phyloP scores from a whole-genome alignment of 2,329 filamentous ascomycete species.

The Colletotrichum trifolii region DNA sequence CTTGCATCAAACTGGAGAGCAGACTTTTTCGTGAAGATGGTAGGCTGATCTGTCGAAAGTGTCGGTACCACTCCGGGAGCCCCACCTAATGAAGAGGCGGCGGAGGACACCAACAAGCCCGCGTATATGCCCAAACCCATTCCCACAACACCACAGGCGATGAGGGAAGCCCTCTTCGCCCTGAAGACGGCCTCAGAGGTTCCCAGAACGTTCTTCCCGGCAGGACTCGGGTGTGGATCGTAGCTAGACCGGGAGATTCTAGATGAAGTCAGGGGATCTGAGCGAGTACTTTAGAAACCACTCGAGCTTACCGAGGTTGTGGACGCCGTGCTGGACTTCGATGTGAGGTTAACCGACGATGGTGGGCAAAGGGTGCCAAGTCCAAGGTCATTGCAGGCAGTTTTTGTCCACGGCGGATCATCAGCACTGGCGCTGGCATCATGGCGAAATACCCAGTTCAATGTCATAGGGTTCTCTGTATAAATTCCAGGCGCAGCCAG shows the following conservation, averaged over 20 bases:
- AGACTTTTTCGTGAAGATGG: constrained; percentile 56
- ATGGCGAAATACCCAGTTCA: too few species aligned
- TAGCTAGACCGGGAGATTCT: neutral
- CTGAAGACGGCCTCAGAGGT: constrained; percentile 35
- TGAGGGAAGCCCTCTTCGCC: constrained; percentile 27
- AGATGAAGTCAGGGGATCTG: neutral
- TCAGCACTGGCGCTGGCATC: too few species aligned
- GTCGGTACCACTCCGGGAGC: constrained; percentile 42
- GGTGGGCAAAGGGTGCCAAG: too few species aligned
- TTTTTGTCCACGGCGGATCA: too few species aligned
- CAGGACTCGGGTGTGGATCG: neutral
- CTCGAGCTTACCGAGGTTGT: too few species aligned
- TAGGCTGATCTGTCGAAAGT: constrained; percentile 60
- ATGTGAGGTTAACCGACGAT: too few species aligned
- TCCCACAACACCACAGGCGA: constrained; percentile 32
- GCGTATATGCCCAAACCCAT: constrained; percentile 32
- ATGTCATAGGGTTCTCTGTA: too few species aligned
- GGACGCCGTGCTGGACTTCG: too few species aligned
- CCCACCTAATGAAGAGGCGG: neutral
- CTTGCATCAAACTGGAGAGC: constrained; percentile 69
- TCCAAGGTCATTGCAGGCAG: too few species aligned
- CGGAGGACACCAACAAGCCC: constrained; percentile 30
- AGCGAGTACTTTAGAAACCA: neutral
- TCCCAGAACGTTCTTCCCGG: neutral
- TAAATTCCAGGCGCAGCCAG: too few species aligned